Percentiles rank a stretch among this genome's conserved stretches.
phyloP scores from a whole-genome alignment of 768 basidiomycete genomes.

The Tylopilus vinaceipallidus region DNA sequence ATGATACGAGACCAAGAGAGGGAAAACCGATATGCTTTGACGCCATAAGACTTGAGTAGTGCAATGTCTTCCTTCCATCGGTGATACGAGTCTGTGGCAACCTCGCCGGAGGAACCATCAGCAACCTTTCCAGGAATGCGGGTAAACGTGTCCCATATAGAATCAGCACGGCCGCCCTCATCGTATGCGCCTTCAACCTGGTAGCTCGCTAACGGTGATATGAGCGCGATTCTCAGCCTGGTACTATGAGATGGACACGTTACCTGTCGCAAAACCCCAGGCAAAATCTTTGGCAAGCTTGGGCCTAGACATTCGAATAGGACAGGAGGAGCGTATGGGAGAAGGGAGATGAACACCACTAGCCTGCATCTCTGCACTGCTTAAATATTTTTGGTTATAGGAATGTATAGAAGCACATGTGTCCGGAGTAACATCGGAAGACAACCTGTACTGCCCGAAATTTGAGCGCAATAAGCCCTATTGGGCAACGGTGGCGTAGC shows the following conservation, averaged over 20 bases:
- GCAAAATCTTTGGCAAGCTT: constrained; percentile 3
- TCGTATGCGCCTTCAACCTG: constrained; percentile 73
- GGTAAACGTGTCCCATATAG: constrained; percentile 78
- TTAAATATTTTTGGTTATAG: neutral
- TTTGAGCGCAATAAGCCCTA: neutral
- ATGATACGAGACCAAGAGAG: constrained; percentile 79
- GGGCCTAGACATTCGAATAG: neutral
- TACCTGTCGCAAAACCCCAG: constrained; percentile 9
- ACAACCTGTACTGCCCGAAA: neutral
- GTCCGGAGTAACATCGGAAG: neutral
- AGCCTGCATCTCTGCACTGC: neutral
- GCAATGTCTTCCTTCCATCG: constrained; percentile 69
- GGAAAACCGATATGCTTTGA: constrained; percentile 76
- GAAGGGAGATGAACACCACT: neutral
- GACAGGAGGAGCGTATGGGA: neutral
- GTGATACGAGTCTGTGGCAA: constrained; percentile 74
- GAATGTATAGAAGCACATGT: neutral
- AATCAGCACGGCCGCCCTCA: constrained; percentile 63
- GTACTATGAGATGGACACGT: neutral
- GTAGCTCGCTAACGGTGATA: constrained; percentile 49
- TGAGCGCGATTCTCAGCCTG: neutral
- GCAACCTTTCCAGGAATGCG: constrained; percentile 67
- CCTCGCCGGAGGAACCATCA: constrained; percentile 67
- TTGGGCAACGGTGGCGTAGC: neutral
- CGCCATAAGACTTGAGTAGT: constrained; percentile 62